These are phyloP conservation scores for Zygotorulaspora florentina DNA, from an alignment of 805 yeast genomes.

Conservation along the genomic window DNA sequence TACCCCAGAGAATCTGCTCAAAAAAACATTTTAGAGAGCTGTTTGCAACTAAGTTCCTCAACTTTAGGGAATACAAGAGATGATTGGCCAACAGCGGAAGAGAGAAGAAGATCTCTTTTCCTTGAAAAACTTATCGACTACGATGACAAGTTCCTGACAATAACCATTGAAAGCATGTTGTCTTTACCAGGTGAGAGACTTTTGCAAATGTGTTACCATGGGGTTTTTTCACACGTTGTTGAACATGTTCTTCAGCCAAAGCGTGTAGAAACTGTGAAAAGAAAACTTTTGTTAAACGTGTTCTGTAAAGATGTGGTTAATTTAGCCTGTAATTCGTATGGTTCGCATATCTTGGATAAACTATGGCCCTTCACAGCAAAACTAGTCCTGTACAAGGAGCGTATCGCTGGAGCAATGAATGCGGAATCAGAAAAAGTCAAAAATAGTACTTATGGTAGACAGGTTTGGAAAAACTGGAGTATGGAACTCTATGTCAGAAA, in stretches of 20 bases:
- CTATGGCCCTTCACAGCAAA: conserved; percentile 76
- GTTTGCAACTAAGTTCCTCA: conserved; percentile 59
- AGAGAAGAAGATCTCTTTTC: conserved; percentile 72
- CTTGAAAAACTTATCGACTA: conserved; percentile 68
- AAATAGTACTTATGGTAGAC: conserved; percentile 79
- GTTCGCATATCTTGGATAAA: conserved; percentile 84
- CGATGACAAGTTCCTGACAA: conserved; percentile 54
- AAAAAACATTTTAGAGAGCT: conserved; percentile 58
- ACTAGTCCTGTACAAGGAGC: conserved; percentile 79
- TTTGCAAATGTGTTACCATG: conserved; percentile 75
- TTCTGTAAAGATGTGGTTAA: conserved; percentile 53
- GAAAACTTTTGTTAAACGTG: conserved; percentile 66
- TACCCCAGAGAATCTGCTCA: conserved; percentile 38
- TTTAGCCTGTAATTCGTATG: conserved; percentile 79
- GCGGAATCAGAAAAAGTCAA: conserved; percentile 64
- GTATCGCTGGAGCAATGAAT: conserved; percentile 66
- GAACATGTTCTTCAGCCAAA: conserved; percentile 58
- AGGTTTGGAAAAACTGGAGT: conserved; percentile 94
- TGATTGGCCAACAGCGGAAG: conserved; percentile 92
- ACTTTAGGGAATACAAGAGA: conserved; percentile 78
- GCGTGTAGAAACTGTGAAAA: conserved; percentile 46
- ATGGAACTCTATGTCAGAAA: conserved; percentile 75
- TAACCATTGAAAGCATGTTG: conserved; percentile 57
- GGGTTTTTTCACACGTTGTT: conserved; percentile 85
- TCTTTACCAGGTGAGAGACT: conserved; percentile 58